Conservation (phyloP, 2,329 filamentous ascomycete genomes). For the Escovopsis sp. region DNA sequence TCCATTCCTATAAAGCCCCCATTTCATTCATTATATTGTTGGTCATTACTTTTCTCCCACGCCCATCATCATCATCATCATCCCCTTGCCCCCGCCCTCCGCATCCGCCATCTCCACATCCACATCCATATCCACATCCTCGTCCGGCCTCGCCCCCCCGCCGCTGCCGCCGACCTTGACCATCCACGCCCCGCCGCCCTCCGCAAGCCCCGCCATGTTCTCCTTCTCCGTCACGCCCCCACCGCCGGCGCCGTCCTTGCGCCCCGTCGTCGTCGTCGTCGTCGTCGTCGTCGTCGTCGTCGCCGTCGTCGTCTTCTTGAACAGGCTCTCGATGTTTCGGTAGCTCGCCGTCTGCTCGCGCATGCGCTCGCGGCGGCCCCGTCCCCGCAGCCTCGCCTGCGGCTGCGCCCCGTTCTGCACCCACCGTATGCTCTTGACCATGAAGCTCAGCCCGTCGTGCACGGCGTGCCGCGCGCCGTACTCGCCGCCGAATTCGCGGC, state of each 20-base stretch:
- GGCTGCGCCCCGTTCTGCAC: conserved; percentile 59
- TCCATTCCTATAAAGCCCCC: too few relatives aligned
- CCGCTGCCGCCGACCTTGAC: background rate
- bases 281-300: too few relatives aligned
- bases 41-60: too few relatives aligned
- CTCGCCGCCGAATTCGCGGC: conserved; percentile 58
- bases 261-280: too few relatives aligned
- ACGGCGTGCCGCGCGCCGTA: conserved; percentile 26
- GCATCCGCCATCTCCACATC: too few relatives aligned
- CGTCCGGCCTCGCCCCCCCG: conserved; percentile 16
- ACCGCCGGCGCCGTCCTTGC: conserved; percentile 8
- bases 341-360: conserved; percentile 32
- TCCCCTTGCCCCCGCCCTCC: conserved; percentile 6
- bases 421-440: conserved; percentile 69
- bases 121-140: too few relatives aligned
- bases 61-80: conserved; percentile 11
- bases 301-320: too few relatives aligned
- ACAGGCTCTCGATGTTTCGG: conserved; percentile 16
- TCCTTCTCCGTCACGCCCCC: conserved; percentile 5
- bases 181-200: too few relatives aligned
- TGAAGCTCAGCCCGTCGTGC: conserved; percentile 84
- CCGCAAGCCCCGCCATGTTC: too few relatives aligned
- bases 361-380: conserved; percentile 41
- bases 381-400: conserved; percentile 40
- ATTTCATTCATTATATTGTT: too few relatives aligned